phyloP scores from a whole-genome alignment of 1,139 yeast species.

The Debaryomycetaceae sp. region DNA sequence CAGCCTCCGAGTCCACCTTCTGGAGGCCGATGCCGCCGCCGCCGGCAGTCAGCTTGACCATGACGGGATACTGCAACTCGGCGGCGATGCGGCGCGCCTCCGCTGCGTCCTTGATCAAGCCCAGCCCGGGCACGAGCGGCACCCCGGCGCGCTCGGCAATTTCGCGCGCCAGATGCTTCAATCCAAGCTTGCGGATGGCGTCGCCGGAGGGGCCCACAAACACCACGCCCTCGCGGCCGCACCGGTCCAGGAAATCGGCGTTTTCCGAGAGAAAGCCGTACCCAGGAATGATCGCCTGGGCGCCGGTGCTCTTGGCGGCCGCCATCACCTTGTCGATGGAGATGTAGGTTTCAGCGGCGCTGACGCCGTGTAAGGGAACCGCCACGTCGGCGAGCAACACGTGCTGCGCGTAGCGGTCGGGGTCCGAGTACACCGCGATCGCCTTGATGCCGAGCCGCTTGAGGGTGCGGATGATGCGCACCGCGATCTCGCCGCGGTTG shows the following conservation, averaged over 20 bases:
- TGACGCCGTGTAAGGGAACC: slow-evolving; percentile 69
- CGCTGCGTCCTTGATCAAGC: slow-evolving; percentile 60
- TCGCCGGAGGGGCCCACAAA: slow-evolving; percentile 96
- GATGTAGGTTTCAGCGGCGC: slow-evolving; percentile 89
- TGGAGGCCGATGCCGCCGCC: slow-evolving; percentile 99
- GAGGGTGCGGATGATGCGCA: slow-evolving; percentile 82
- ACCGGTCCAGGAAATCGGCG: slow-evolving; percentile 90
- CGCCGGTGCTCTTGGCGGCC: slow-evolving; percentile 78
- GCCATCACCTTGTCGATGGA: slow-evolving; percentile 75
- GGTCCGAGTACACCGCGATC: slow-evolving; percentile 86
- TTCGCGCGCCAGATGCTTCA: slow-evolving; percentile 94
- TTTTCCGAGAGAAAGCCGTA: slow-evolving; percentile 95
- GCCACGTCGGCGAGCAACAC: slow-evolving; percentile 79
- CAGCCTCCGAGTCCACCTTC: slow-evolving; percentile 77
- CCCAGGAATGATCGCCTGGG: slow-evolving; percentile 95
- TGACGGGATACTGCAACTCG: slow-evolving; percentile 78
- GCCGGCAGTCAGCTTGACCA: slow-evolving; percentile 98
- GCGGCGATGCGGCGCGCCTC: slow-evolving; percentile 81
- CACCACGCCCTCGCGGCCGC: slow-evolving; percentile 75
- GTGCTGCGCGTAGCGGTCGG: slow-evolving; percentile 85
- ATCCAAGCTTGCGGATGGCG: slow-evolving; percentile 83
- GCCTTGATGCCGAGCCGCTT: slow-evolving; percentile 73
- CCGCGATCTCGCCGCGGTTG: slow-evolving; percentile 97
- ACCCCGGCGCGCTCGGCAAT: slow-evolving; percentile 86
- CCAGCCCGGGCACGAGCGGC: slow-evolving; percentile 95